Evolutionary conservation across 1,284 basidiomycete species (phyloP).

Genomic region (Heterobasidion parviporum): DNA sequence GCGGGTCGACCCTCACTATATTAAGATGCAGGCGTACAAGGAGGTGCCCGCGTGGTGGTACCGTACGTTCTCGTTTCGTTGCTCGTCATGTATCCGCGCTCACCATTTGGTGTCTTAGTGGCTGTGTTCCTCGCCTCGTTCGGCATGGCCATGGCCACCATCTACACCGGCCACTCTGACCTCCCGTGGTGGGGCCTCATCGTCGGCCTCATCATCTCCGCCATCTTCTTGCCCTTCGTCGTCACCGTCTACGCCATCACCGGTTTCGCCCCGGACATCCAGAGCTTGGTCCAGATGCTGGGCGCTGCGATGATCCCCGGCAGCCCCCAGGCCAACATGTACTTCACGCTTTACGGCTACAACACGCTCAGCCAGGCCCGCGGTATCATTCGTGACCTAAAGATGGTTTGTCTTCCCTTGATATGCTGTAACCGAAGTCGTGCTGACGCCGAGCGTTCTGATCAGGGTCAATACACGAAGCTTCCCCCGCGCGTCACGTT

Average conservation of each 20-base stretch:
- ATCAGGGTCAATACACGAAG: conserved; percentile 39
- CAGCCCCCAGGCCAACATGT: conserved; percentile 41
- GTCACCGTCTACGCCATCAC: conserved; percentile 32
- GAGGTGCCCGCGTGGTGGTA: not conserved
- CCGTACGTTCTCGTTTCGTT: not conserved
- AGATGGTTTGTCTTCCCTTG: conserved; percentile 21
- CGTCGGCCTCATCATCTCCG: conserved; percentile 27
- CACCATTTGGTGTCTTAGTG: not conserved
- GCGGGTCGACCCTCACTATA: not conserved
- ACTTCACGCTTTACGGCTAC: conserved; percentile 41
- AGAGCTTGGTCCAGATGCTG: conserved; percentile 21
- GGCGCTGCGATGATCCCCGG: conserved; percentile 28
- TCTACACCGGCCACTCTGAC: conserved; percentile 43
- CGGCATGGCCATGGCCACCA: conserved; percentile 40
- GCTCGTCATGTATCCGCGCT: not conserved
- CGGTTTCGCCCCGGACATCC: conserved; percentile 26
- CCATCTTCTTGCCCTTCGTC: conserved; percentile 47
- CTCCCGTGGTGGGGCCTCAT: conserved; percentile 38
- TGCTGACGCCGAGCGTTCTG: not conserved
- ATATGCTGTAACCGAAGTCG: conserved; percentile 5
- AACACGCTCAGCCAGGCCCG: conserved; percentile 31
- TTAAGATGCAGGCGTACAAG: not conserved
- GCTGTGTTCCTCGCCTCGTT: conserved; percentile 33
- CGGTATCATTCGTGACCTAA: conserved; percentile 39
- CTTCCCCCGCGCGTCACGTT: conserved; percentile 52